Evolutionary conservation across 148 eudicot genomes (phyloP).

Genomic region (Amaranthus hypochondriacus): DNA sequence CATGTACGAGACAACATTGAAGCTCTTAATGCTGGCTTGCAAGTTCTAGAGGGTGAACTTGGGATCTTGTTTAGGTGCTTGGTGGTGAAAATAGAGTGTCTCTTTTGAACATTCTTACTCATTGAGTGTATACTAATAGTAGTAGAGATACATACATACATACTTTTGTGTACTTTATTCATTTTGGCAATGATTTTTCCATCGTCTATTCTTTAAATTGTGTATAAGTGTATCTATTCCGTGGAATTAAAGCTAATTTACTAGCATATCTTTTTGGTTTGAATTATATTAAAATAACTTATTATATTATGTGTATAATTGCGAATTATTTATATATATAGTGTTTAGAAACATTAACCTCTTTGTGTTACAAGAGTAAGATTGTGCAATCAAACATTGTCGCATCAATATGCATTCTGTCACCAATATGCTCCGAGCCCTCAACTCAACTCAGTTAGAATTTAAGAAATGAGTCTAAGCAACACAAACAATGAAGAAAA

Average conservation of each 20-base stretch:
- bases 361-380: no score
- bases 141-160: background rate
- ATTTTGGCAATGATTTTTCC: conserved; percentile 2
- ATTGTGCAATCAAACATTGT: no score
- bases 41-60: conserved; percentile 30
- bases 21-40: conserved; percentile 24
- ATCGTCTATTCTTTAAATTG: background rate
- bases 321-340: no score
- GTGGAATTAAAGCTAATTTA: background rate
- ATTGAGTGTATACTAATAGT: background rate
- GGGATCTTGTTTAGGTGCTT: conserved; percentile 34
- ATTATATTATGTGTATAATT: no score
- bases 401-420: no score
- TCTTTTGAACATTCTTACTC: conserved; percentile 38
- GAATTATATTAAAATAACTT: background rate
- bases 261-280: no score
- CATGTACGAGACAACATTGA: conserved; percentile 25
- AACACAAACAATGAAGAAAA: no score
- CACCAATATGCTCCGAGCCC: no score
- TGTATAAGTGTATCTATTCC: conserved; percentile 13
- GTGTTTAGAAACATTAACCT: no score
- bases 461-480: no score
- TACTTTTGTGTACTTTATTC: background rate
- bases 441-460: no score
- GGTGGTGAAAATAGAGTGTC: conserved; percentile 37